These are phyloP conservation scores for Euphrasia arctica DNA, from an alignment of 305 asterid genomes.

Conservation along the genomic window DNA sequence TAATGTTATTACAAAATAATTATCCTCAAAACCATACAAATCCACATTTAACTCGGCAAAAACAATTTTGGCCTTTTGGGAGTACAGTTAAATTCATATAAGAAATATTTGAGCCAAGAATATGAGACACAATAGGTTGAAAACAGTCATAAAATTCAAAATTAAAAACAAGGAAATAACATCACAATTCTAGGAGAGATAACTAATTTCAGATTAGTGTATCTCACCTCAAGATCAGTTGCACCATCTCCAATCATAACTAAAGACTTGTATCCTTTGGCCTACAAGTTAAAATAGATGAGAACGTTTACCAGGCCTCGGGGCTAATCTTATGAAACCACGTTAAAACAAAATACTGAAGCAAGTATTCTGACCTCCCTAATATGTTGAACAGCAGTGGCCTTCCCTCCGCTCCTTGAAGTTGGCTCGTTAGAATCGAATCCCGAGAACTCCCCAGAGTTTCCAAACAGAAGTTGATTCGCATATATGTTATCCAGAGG, in stretches of 20 bases:
- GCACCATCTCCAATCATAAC: slow-evolving; percentile 99
- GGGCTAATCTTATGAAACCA: slow-evolving; percentile 8
- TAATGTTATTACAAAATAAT: background rate
- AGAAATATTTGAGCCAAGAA: background rate
- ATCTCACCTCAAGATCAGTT: slow-evolving; percentile 91
- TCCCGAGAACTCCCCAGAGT: slow-evolving; percentile 75
- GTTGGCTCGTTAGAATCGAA: slow-evolving; percentile 84
- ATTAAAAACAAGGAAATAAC: background rate
- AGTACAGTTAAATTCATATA: background rate
- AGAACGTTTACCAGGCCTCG: slow-evolving; percentile 1
- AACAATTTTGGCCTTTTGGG: background rate
- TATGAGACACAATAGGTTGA: background rate
- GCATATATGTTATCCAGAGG: slow-evolving; percentile 66
- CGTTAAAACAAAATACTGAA: slow-evolving; percentile 2
- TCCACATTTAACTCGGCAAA: background rate
- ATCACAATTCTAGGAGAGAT: background rate
- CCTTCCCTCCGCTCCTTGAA: slow-evolving; percentile 93
- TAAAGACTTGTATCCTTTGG: slow-evolving; percentile 53
- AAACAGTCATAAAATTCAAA: background rate
- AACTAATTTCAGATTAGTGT: slow-evolving; percentile 3
- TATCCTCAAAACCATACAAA: background rate
- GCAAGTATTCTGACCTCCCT: slow-evolving; percentile 51
- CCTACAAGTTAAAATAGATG: slow-evolving; percentile 37
- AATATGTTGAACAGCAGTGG: slow-evolving; percentile 76
- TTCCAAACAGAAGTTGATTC: slow-evolving; percentile 72